phyloP scores from a whole-genome alignment of 2,329 filamentous ascomycete species.

The Aspergillus jensenii region DNA sequence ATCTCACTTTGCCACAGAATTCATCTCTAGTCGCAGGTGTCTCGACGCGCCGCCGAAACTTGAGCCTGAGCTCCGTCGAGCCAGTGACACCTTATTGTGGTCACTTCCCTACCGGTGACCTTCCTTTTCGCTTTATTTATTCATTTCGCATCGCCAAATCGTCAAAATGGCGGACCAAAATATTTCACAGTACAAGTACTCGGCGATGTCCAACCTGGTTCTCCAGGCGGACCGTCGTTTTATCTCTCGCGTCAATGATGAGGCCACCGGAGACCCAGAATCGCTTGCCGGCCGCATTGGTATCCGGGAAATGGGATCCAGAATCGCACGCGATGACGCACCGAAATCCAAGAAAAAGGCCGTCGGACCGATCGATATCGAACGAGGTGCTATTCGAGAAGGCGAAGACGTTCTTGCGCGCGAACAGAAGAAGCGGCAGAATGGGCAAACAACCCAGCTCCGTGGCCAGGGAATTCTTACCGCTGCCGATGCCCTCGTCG shows the following conservation, averaged over 20 bases:
- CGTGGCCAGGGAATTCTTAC: constrained; percentile 77
- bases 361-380: constrained; percentile 65
- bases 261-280: constrained; percentile 95
- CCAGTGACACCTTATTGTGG: constrained; percentile 24
- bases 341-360: constrained; percentile 77
- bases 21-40: constrained; percentile 28
- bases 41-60: constrained; percentile 31
- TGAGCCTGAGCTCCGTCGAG: constrained; percentile 35
- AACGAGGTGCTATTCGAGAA: constrained; percentile 74
- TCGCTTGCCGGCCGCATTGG: constrained; percentile 92
- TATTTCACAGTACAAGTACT: constrained; percentile 98
- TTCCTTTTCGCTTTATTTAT: constrained; percentile 18
- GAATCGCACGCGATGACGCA: constrained; percentile 74
- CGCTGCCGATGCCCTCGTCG: constrained; percentile 80
- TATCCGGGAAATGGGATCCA: constrained; percentile 89
- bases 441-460: constrained; percentile 68
- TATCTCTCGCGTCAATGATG: constrained; percentile 86
- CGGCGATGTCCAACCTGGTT: constrained; percentile 99
- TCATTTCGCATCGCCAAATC: constrained; percentile 8
- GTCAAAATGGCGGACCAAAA: constrained; percentile 66
- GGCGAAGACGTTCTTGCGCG: constrained; percentile 79
- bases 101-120: constrained; percentile 27
- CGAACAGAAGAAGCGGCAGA: constrained; percentile 83
- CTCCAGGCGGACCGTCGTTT: constrained; percentile 99
- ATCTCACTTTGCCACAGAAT: constrained; percentile 23